A percentile compares a stretch with the other conserved stretches of the same genome.
Evolutionary conservation across 306 rosid species (phyloP).

Genomic region (Begonia fuchsioides): DNA sequence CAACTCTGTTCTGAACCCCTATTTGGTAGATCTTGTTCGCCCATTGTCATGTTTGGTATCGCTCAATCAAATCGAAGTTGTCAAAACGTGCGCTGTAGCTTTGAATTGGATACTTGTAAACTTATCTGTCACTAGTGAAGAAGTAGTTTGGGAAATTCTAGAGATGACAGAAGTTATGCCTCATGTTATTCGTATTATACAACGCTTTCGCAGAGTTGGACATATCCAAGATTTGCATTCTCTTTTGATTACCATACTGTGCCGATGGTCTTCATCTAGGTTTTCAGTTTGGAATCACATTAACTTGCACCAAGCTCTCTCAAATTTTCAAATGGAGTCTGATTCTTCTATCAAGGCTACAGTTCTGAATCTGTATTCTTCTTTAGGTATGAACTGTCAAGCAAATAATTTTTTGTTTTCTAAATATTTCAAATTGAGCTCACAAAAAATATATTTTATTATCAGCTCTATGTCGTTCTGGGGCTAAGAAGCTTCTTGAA

Average conservation of each 20-base stretch:
- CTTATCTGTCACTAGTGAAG: slow-evolving; percentile 32
- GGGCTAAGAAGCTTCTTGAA: slow-evolving; percentile 43
- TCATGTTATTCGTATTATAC: slow-evolving; percentile 28
- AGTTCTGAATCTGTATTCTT: slow-evolving; percentile 60
- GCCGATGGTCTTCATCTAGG: slow-evolving; percentile 61
- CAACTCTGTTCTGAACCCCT: slow-evolving; percentile 26
- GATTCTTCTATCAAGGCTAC: slow-evolving; percentile 26
- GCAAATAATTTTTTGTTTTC: neutral
- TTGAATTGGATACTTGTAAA: slow-evolving; percentile 43
- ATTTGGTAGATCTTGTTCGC: slow-evolving; percentile 42
- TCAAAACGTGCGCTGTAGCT: slow-evolving; percentile 41
- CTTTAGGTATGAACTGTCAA: slow-evolving; percentile 74
- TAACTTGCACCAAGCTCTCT: slow-evolving; percentile 33
- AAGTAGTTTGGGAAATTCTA: slow-evolving; percentile 45
- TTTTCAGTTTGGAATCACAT: slow-evolving; percentile 45
- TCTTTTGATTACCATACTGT: slow-evolving; percentile 56
- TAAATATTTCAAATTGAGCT: too few species aligned
- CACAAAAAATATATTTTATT: slow-evolving; percentile 6
- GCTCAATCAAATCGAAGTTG: slow-evolving; percentile 35
- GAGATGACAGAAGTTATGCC: slow-evolving; percentile 26
- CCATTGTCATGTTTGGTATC: slow-evolving; percentile 53
- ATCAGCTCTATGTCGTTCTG: slow-evolving; percentile 70
- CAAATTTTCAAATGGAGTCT: slow-evolving; percentile 20
- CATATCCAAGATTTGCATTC: slow-evolving; percentile 46
- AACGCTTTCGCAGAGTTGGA: slow-evolving; percentile 22